Percentiles rank a stretch among this genome's conserved stretches.
Conservation (phyloP, 352 stramenopile genomes). For the Phytophthora sp. region DNA sequence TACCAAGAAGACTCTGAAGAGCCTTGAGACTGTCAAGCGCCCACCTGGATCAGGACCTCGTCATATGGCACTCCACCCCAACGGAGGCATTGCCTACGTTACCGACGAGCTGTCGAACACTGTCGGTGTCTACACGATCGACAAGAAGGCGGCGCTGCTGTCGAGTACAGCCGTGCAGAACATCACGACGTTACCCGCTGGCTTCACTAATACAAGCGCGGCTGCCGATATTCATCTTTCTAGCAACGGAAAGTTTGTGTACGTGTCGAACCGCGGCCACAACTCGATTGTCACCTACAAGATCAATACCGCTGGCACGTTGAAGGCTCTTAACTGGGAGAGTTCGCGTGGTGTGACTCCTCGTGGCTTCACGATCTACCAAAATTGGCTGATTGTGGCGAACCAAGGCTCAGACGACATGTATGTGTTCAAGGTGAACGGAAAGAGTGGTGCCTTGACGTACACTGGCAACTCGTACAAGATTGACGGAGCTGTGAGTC, state of each 20-base stretch:
- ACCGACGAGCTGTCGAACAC: constrained; percentile 63
- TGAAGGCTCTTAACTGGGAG: constrained; percentile 44
- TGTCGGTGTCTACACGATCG: constrained; percentile 57
- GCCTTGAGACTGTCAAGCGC: constrained; percentile 23
- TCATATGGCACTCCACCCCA: constrained; percentile 64
- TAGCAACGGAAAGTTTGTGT: constrained; percentile 55
- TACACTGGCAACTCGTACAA: constrained; percentile 47
- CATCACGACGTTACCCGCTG: constrained; percentile 56
- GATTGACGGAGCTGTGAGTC: constrained; percentile 41
- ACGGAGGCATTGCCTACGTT: constrained; percentile 53
- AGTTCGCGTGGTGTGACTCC: constrained; percentile 48
- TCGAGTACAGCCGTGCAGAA: constrained; percentile 40
- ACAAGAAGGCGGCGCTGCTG: constrained; percentile 31
- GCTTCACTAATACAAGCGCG: constrained; percentile 35
- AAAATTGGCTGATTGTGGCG: constrained; percentile 56
- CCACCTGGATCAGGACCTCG: constrained; percentile 56
- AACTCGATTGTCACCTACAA: constrained; percentile 63
- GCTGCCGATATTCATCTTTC: constrained; percentile 60
- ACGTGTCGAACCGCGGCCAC: constrained; percentile 69
- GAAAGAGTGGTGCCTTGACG: constrained; percentile 40
- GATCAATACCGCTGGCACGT: constrained; percentile 40
- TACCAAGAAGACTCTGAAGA: constrained; percentile 44
- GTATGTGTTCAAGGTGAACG: constrained; percentile 55
- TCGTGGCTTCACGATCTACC: constrained; percentile 49
- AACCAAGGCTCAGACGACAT: constrained; percentile 64